phyloP scores from a whole-genome alignment of 345 rosid genomes.

The Gossypium sturtianum region DNA sequence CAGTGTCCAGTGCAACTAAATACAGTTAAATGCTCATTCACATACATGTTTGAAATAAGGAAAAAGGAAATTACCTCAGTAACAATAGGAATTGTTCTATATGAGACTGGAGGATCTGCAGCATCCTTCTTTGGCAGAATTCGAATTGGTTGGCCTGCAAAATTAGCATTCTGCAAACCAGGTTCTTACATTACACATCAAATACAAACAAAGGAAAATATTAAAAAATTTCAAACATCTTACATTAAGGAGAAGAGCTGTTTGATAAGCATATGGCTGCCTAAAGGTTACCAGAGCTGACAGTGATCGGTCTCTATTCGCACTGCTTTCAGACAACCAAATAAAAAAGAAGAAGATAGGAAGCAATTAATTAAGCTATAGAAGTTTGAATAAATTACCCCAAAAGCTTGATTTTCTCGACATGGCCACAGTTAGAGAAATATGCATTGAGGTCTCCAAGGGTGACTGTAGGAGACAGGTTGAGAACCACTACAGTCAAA shows the following conservation, averaged over 20 bases:
- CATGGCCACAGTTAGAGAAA: conserved; percentile 43
- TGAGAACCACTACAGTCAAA: conserved; percentile 30
- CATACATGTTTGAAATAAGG: neutral
- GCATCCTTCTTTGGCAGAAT: conserved; percentile 11
- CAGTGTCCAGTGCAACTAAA: neutral
- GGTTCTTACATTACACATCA: neutral
- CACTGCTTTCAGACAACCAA: neutral
- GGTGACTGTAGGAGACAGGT: conserved; percentile 25
- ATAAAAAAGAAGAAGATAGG: neutral
- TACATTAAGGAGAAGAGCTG: conserved; percentile 14
- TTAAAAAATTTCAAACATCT: neutral
- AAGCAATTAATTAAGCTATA: neutral
- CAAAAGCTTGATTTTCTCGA: conserved; percentile 27
- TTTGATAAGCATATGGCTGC: conserved; percentile 10
- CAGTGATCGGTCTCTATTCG: neutral
- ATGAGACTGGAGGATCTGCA: neutral
- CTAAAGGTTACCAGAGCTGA: conserved; percentile 8
- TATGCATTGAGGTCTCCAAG: conserved; percentile 20
- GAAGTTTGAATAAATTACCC: conserved; percentile 13
- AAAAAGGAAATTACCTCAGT: neutral
- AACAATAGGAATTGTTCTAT: neutral
- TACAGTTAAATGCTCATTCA: neutral
- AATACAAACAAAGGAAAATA: neutral
- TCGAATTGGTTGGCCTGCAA: conserved; percentile 21
- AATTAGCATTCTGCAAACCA: conserved; percentile 21